A percentile compares a stretch with the other conserved stretches of the same genome.
Evolutionary conservation across 768 basidiomycete species (phyloP).

Genomic region (Pisolithus microcarpus): DNA sequence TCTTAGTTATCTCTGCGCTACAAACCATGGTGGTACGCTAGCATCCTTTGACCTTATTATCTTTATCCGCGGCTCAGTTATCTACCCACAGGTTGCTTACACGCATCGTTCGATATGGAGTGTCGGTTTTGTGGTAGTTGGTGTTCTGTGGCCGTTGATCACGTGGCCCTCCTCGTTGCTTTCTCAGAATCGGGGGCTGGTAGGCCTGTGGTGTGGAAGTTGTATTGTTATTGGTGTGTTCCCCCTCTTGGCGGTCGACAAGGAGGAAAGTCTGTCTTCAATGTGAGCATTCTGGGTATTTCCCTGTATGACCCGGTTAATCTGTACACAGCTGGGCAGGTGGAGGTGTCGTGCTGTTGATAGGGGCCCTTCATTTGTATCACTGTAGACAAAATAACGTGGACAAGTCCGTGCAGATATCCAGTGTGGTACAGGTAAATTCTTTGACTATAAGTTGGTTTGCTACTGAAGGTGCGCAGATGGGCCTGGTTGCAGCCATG

Average conservation of each 20-base stretch:
- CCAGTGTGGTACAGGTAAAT: constrained; percentile 20
- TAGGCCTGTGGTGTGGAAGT: constrained; percentile 38
- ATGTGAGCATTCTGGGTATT: constrained; percentile 42
- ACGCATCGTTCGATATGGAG: constrained; percentile 68
- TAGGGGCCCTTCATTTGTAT: constrained; percentile 22
- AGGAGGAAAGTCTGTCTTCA: constrained; percentile 48
- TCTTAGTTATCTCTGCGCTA: constrained; percentile 38
- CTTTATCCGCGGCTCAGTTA: not conserved
- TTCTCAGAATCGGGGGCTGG: constrained; percentile 19
- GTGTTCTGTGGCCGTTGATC: constrained; percentile 55
- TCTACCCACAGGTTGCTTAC: constrained; percentile 51
- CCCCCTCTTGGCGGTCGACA: constrained; percentile 66
- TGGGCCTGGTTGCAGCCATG: constrained; percentile 35
- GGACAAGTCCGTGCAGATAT: not conserved
- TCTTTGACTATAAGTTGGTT: not conserved
- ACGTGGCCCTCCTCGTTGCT: constrained; percentile 38
- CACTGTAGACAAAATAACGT: not conserved
- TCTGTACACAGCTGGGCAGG: constrained; percentile 35
- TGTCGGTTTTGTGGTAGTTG: constrained; percentile 52
- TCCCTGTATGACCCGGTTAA: constrained; percentile 7
- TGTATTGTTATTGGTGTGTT: constrained; percentile 59
- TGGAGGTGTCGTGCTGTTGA: constrained; percentile 37
- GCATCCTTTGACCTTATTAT: not conserved
- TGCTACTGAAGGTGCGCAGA: constrained; percentile 24
- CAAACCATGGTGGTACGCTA: constrained; percentile 62